Percentiles rank a stretch among this genome's conserved stretches.
Conservation (phyloP, 352 stramenopile species). For the Phytophthora pseudosyringae region DNA sequence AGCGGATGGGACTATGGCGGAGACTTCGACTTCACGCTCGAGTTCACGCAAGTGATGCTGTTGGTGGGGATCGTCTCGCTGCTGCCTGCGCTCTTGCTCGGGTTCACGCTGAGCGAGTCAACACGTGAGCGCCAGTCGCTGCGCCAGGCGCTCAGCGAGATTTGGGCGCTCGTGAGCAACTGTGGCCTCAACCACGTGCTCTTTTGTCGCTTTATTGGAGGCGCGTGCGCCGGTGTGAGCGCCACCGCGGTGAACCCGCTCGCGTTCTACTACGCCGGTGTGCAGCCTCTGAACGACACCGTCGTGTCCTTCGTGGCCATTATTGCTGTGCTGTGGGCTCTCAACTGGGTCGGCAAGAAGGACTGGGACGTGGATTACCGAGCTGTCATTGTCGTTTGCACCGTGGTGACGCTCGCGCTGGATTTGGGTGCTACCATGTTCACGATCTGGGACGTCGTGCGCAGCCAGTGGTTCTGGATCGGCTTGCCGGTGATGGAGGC, state of each 20-base stretch:
- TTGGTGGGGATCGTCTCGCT: slow-evolving; percentile 36
- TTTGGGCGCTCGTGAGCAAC: slow-evolving; percentile 52
- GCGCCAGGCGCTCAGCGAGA: slow-evolving; percentile 24
- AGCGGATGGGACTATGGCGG: slow-evolving; percentile 71
- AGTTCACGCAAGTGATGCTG: slow-evolving; percentile 61
- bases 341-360: slow-evolving; percentile 46
- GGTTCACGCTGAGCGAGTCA: slow-evolving; percentile 33
- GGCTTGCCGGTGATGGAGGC: slow-evolving; percentile 63
- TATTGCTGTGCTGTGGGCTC: slow-evolving; percentile 27
- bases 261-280: slow-evolving; percentile 54
- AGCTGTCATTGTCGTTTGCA: slow-evolving; percentile 41
- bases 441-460: slow-evolving; percentile 65
- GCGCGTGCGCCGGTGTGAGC: slow-evolving; percentile 45
- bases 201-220: slow-evolving; percentile 47
- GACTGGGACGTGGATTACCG: slow-evolving; percentile 55
- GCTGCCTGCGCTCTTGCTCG: slow-evolving; percentile 39
- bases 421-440: slow-evolving; percentile 56
- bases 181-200: slow-evolving; percentile 50
- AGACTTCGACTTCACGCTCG: slow-evolving; percentile 60
- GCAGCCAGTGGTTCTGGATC: slow-evolving; percentile 75
- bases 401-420: slow-evolving; percentile 39
- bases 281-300: slow-evolving; percentile 63
- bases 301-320: slow-evolving; percentile 60
- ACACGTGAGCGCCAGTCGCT: slow-evolving; percentile 27
- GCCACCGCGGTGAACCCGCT: slow-evolving; percentile 51